A percentile compares a stretch with the other conserved stretches of the same genome.
Conservation (phyloP, 345 rosid genomes). For the Limnanthes douglasii region DNA sequence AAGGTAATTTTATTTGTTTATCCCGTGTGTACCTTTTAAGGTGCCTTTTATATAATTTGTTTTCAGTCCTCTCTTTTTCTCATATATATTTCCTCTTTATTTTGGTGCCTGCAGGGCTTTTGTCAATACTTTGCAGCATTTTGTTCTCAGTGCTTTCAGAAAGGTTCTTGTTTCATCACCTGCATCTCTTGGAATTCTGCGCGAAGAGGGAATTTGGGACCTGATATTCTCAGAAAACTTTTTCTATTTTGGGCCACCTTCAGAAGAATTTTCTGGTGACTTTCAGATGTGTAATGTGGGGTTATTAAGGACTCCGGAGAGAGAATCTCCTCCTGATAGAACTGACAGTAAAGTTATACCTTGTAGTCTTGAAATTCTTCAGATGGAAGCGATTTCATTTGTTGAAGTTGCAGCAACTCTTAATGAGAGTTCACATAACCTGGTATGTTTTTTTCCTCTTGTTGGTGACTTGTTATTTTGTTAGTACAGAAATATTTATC, state of each 20-base stretch:
- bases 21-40: slow-evolving; percentile 3
- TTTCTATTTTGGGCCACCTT: slow-evolving; percentile 21
- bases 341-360: slow-evolving; percentile 8
- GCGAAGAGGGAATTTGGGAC: slow-evolving; percentile 63
- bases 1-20: slow-evolving; percentile 17
- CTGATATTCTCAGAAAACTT: slow-evolving; percentile 59
- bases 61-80: not conserved
- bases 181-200: slow-evolving; percentile 26
- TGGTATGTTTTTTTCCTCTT: too few relatives aligned
- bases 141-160: slow-evolving; percentile 31
- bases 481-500: too few relatives aligned
- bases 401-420: slow-evolving; percentile 56
- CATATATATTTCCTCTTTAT: not conserved
- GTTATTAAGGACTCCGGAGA: slow-evolving; percentile 15
- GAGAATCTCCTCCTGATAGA: slow-evolving; percentile 9
- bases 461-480: not conserved
- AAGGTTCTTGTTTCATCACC: slow-evolving; percentile 40
- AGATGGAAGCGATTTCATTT: slow-evolving; percentile 40
- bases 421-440: slow-evolving; percentile 33
- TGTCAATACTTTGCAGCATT: slow-evolving; percentile 33
- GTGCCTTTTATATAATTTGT: slow-evolving; percentile 2
- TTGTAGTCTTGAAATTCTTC: slow-evolving; percentile 29
- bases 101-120: slow-evolving; percentile 26
- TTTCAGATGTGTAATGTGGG: slow-evolving; percentile 5
- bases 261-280: slow-evolving; percentile 23